Conservation (phyloP, 2,329 filamentous ascomycete species). For the Phaeosphaeriaceae sp. region DNA sequence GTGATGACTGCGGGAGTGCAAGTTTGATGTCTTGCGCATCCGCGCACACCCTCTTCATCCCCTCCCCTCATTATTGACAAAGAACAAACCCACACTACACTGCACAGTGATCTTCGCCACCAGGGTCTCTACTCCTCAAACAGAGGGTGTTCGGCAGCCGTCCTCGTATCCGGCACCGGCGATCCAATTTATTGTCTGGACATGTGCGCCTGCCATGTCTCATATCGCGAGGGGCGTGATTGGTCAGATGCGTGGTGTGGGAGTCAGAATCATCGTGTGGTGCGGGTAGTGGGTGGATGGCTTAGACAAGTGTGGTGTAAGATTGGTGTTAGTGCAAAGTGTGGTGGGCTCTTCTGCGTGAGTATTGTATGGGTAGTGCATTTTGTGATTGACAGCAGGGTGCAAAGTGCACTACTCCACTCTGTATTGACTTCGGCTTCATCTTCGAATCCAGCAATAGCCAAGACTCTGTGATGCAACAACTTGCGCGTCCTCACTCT, state of each 20-base stretch:
- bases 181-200: background rate
- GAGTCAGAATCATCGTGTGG: background rate
- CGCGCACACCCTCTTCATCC: background rate
- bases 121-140: background rate
- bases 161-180: background rate
- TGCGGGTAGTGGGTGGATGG: background rate
- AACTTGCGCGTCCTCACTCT: background rate
- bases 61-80: no score
- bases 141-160: background rate
- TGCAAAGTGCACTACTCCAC: background rate
- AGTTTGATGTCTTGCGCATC: background rate
- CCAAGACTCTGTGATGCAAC: background rate
- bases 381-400: background rate
- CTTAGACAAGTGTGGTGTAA: no score
- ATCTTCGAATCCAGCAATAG: background rate
- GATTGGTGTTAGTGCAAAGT: no score
- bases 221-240: background rate
- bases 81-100: background rate
- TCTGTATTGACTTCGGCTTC: background rate
- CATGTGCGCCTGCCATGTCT: background rate
- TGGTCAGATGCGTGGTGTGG: constrained; percentile 1
- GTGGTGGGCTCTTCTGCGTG: background rate
- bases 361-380: no score
- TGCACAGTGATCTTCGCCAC: constrained; percentile 2
- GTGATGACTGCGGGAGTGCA: no score